Base-by-base conservation (phyloP, 495 filamentous ascomycete genomes). In the Trichoderma erinaceum region DNA sequence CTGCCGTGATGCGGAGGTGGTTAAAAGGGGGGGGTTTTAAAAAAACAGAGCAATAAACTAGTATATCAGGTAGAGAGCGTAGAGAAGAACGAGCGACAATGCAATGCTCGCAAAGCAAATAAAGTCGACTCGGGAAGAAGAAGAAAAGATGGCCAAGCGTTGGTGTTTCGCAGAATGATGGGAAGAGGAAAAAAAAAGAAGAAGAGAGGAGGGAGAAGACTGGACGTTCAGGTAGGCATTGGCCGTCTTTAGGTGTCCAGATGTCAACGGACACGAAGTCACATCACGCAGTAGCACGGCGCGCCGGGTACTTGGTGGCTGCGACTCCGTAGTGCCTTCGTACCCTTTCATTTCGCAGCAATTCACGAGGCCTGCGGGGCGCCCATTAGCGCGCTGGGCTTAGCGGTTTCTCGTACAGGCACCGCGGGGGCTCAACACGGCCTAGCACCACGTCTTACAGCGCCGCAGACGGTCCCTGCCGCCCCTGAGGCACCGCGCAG, bases 81-180 rank as follows among this genome's bases (percentile, higher is more conserved):
- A 61, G 56, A 61, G 56, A 61, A 61, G 56, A 61, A 61, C 56
- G 56, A 61, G 56, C 56, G 56, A 61, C 56, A 32, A 32, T 32
- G 56, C 56, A 61, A 61, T 61, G 56, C 56, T 61, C 56, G 56
- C 56, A 61, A 32, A 32, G 56, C 56, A 35, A 25, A 61, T 23
- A 32, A 61, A 13, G 56, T 61, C 56, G 27, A 25, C 56, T 61
- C 56, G 50, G 5, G 50, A 58, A 21, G 50, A 48, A 48, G 50
- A 58, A 58, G 23, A 27, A 61, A 32, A 32, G 56, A 48, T 48
- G 44, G 21, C 56, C n/a, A 11, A 21, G 56, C 56, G 8, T 10
- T 27, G 27, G 56, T 21, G 50, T 56, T 21, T 61, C 35, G 56
- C 56, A 5, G 56, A 21, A 61, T 27, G 56, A 61, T 61, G 56